These are phyloP conservation scores for Microcyclospora pomicola DNA, from an alignment of 2,329 filamentous ascomycete genomes.

Conservation along the genomic window DNA sequence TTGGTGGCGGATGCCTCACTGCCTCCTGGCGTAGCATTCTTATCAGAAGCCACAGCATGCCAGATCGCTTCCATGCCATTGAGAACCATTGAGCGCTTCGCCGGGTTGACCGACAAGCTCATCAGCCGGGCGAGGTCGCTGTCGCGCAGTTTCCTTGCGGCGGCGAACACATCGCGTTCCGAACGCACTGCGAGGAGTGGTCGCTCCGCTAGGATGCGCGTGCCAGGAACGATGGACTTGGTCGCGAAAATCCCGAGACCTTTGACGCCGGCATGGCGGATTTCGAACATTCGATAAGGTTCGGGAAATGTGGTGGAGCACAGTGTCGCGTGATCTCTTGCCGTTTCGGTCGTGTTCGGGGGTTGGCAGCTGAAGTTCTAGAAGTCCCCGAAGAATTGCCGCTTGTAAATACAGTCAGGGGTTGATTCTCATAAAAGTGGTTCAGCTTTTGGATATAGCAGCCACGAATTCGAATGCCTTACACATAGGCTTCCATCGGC, in stretches of 20 bases:
- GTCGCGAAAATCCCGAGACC: conserved; percentile 30
- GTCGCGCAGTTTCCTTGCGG: conserved; percentile 10
- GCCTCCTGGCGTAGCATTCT: background rate
- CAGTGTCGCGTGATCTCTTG: too few relatives aligned
- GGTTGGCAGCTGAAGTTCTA: too few relatives aligned
- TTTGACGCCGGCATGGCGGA: conserved; percentile 17
- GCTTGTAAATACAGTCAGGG: too few relatives aligned
- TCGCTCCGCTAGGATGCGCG: conserved; percentile 28
- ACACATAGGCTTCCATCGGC: too few relatives aligned
- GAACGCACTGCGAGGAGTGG: conserved; percentile 21
- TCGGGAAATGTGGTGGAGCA: too few relatives aligned
- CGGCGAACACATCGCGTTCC: conserved; percentile 9
- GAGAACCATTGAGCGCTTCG: conserved; percentile 3
- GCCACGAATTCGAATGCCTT: too few relatives aligned
- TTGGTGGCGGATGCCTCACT: background rate
- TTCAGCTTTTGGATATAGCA: too few relatives aligned
- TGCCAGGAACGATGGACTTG: conserved; percentile 25
- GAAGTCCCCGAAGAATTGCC: too few relatives aligned
- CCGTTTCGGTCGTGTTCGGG: too few relatives aligned
- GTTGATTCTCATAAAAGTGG: too few relatives aligned
- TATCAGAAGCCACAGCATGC: conserved; percentile 3
- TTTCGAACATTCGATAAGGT: conserved; percentile 8
- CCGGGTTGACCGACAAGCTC: conserved; percentile 5
- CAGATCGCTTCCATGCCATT: conserved; percentile 6
- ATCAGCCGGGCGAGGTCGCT: conserved; percentile 6